Conservation (phyloP, 75 land plant species). For the Cunninghamia lanceolata region DNA sequence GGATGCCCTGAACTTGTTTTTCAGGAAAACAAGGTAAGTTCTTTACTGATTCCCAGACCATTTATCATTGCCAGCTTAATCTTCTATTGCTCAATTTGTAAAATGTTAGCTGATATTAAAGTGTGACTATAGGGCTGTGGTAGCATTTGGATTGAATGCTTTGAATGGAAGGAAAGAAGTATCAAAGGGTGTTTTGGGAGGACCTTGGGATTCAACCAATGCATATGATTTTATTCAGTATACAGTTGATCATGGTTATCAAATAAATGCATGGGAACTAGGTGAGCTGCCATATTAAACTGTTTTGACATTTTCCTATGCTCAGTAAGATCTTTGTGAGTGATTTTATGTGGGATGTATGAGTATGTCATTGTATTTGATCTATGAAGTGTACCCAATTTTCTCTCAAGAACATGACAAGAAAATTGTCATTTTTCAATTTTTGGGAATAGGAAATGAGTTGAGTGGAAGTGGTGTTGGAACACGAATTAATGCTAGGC, state of each 20-base stretch:
- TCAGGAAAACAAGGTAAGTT: slow-evolving; percentile 58
- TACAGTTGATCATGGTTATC: slow-evolving; percentile 55
- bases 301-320: not conserved
- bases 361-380: not conserved
- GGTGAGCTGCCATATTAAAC: not conserved
- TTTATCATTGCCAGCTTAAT: not conserved
- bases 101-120: not conserved
- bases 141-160: slow-evolving; percentile 90
- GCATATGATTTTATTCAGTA: slow-evolving; percentile 53
- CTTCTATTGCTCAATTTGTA: not conserved
- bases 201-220: slow-evolving; percentile 72
- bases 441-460: slow-evolving; percentile 73
- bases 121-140: slow-evolving; percentile 46
- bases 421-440: not conserved
- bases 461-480: slow-evolving; percentile 77
- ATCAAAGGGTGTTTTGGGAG: slow-evolving; percentile 32
- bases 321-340: not conserved
- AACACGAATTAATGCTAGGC: slow-evolving; percentile 29
- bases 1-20: slow-evolving; percentile 71
- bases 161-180: slow-evolving; percentile 44
- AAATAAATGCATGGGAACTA: slow-evolving; percentile 1
- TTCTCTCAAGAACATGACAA: not conserved
- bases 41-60: not conserved
- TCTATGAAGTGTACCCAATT: not conserved
- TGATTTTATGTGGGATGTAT: not conserved